Percentiles rank a stretch among this genome's conserved stretches.
Evolutionary conservation across 2,329 filamentous ascomycete species (phyloP).

Genomic region (Cylindrodendrum hubeiense): DNA sequence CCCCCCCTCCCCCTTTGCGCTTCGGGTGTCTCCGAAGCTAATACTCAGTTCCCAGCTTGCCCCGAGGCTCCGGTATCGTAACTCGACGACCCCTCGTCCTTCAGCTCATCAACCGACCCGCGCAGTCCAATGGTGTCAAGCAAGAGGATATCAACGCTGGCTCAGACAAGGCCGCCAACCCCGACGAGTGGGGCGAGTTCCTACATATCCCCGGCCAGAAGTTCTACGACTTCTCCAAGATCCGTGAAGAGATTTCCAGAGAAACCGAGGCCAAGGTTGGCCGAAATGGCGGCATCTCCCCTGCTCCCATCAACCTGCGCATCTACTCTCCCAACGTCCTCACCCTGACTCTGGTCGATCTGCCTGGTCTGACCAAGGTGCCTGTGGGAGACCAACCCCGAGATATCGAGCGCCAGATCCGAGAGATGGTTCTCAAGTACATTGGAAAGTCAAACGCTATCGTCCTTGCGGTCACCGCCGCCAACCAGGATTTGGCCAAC

Average conservation of each 20-base stretch:
- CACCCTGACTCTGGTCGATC: slow-evolving; percentile 94
- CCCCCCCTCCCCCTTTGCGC: slow-evolving; percentile 22
- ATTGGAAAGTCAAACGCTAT: slow-evolving; percentile 99
- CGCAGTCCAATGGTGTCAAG: slow-evolving; percentile 80
- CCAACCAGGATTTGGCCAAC: slow-evolving; percentile 98
- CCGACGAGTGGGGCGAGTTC: slow-evolving; percentile 99
- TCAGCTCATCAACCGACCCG: slow-evolving; percentile 93
- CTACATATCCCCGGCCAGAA: slow-evolving; percentile 97
- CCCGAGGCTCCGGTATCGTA: slow-evolving; percentile 97
- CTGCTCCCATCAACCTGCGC: slow-evolving; percentile 95
- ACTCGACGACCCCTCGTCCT: slow-evolving; percentile 95
- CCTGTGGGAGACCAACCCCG: slow-evolving; percentile 96
- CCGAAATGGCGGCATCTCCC: slow-evolving; percentile 95
- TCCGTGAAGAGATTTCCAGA: slow-evolving; percentile 95
- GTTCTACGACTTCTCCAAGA: slow-evolving; percentile 98
- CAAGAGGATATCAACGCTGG: slow-evolving; percentile 73
- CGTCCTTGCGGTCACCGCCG: slow-evolving; percentile 94
- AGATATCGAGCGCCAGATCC: slow-evolving; percentile 96
- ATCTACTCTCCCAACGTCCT: slow-evolving; percentile 99
- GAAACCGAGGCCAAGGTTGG: slow-evolving; percentile 98
- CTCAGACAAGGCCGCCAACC: slow-evolving; percentile 88
- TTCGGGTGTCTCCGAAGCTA: slow-evolving; percentile 24
- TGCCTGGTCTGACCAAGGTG: slow-evolving; percentile 96
- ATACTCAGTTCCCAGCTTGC: slow-evolving; percentile 71
- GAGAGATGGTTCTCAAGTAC: slow-evolving; percentile 98